These are phyloP conservation scores for Tetrahymena thermophila DNA, from an alignment of 73 alveolate species.

Conservation along the genomic window DNA sequence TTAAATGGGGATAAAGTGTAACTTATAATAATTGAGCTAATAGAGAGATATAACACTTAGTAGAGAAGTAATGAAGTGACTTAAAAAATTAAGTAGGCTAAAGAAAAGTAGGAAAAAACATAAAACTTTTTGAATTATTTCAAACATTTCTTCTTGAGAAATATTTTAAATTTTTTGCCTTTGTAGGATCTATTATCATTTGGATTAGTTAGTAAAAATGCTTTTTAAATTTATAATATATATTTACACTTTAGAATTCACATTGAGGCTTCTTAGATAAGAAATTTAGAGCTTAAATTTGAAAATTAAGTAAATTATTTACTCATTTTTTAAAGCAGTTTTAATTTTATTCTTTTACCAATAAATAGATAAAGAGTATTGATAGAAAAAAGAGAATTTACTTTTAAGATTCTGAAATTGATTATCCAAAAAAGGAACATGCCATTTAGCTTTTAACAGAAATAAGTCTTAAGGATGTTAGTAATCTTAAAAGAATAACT, in stretches of 20 bases:
- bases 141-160: not conserved
- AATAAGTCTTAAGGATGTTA: not conserved
- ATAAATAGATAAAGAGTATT: not conserved
- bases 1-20: not conserved
- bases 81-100: not conserved
- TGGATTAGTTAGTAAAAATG: not conserved
- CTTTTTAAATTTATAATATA: not conserved
- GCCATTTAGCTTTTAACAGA: not conserved
- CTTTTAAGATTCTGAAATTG: not conserved
- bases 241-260: not conserved
- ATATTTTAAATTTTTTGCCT: not conserved
- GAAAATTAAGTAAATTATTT: not conserved
- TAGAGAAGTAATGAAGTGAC: not conserved
- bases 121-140: not conserved
- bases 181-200: not conserved
- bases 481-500: not conserved
- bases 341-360: not conserved
- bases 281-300: not conserved
- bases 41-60: not conserved
- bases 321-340: not conserved
- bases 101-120: not conserved
- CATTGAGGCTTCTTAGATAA: not conserved
- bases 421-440: not conserved
- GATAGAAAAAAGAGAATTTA: not conserved
- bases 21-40: not conserved